Evolutionary conservation across 371 early-diverging fungal genomes (phyloP).

Genomic region (Umbelopsis sp.): DNA sequence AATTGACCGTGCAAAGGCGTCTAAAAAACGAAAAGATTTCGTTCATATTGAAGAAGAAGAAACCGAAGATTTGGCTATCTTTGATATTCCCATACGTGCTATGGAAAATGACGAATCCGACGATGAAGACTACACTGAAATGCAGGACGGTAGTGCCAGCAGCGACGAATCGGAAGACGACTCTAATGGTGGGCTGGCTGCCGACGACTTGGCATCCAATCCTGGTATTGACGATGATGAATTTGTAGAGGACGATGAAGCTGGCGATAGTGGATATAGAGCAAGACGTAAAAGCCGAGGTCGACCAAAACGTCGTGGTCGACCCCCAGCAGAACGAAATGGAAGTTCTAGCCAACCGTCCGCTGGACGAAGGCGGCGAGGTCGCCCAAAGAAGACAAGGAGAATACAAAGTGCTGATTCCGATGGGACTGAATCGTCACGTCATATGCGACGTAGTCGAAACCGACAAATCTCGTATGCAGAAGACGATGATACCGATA

Average conservation of each 20-base stretch:
- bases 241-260: slow-evolving; percentile 23
- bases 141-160: slow-evolving; percentile 7
- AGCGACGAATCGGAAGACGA: slow-evolving; percentile 28
- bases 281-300: slow-evolving; percentile 1
- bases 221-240: slow-evolving; percentile 23
- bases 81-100: slow-evolving; percentile 13
- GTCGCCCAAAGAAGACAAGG: slow-evolving; percentile 7
- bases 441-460: slow-evolving; percentile 6
- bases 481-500: slow-evolving; percentile 27
- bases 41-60: slow-evolving; percentile 59
- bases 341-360: slow-evolving; percentile 3
- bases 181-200: neutral
- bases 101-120: slow-evolving; percentile 55
- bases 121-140: slow-evolving; percentile 61
- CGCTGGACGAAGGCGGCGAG: slow-evolving; percentile 5
- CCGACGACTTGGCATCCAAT: neutral
- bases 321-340: neutral
- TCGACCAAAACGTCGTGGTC: neutral
- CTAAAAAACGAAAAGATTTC: slow-evolving; percentile 40
- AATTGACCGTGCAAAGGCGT: slow-evolving; percentile 50
- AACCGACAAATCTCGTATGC: slow-evolving; percentile 1
- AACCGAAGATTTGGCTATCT: slow-evolving; percentile 39
- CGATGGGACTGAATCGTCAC: slow-evolving; percentile 11
- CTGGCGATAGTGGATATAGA: neutral
- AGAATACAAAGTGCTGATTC: neutral